These are phyloP conservation scores for Thinopyrum elongatum DNA, from an alignment of 176 grass and related monocot species.

Conservation along the genomic window DNA sequence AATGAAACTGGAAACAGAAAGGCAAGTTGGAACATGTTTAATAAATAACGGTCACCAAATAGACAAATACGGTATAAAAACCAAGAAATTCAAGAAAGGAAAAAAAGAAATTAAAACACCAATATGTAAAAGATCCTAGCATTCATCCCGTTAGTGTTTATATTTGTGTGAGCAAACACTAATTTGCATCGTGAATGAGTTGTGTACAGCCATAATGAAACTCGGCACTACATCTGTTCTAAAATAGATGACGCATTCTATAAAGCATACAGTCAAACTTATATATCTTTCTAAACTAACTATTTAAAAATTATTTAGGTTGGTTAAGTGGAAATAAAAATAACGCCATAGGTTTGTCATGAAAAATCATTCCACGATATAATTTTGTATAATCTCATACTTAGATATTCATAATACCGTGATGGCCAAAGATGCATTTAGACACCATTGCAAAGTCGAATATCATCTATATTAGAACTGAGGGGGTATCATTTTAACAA, in stretches of 20 bases:
- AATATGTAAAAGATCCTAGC: neutral
- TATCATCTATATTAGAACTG: neutral
- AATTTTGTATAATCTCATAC: neutral
- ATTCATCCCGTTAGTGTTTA: neutral
- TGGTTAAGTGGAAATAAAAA: too few relatives aligned
- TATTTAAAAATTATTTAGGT: too few relatives aligned
- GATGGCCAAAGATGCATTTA: neutral
- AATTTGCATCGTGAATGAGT: conserved; percentile 1
- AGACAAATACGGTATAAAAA: too few relatives aligned
- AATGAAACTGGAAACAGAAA: too few relatives aligned
- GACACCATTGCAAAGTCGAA: neutral
- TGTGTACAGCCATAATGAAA: neutral
- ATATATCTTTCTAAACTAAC: too few relatives aligned
- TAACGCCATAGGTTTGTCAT: too few relatives aligned
- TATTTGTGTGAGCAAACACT: neutral
- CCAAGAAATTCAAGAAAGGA: too few relatives aligned
- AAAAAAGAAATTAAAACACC: neutral
- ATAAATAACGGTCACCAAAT: too few relatives aligned
- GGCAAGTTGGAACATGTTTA: too few relatives aligned
- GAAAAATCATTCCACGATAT: neutral
- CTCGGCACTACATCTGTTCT: neutral
- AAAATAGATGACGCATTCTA: neutral
- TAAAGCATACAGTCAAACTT: too few relatives aligned
- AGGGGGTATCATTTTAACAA: neutral
- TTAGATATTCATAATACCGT: neutral